These are phyloP conservation scores for Ophiostoma australiae DNA, from an alignment of 2,329 filamentous ascomycete genomes.

Conservation along the genomic window DNA sequence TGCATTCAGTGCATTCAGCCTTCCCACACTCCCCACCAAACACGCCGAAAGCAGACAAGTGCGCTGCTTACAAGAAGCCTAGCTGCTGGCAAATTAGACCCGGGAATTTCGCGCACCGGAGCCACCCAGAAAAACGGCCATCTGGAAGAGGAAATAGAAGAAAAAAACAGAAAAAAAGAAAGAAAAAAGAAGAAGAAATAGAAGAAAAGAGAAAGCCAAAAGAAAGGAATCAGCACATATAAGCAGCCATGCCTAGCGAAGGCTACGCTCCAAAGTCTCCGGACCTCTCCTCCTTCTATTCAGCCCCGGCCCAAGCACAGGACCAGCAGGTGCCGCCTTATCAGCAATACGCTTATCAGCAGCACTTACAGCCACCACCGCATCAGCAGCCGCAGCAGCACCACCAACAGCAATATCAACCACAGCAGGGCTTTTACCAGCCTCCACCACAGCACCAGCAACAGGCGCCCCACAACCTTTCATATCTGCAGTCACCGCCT, in stretches of 20 bases:
- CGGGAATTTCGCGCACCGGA: slow-evolving; percentile 19
- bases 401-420: background rate
- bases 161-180: slow-evolving; percentile 15
- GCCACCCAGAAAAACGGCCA: background rate
- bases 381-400: slow-evolving; percentile 16
- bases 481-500: slow-evolving; percentile 24
- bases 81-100: slow-evolving; percentile 14
- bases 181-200: background rate
- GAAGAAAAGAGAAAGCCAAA: background rate
- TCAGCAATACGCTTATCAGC: slow-evolving; percentile 28
- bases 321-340: slow-evolving; percentile 30
- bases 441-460: slow-evolving; percentile 19
- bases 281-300: slow-evolving; percentile 54
- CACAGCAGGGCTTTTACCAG: slow-evolving; percentile 25
- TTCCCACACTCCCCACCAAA: slow-evolving; percentile 12
- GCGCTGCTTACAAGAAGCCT: background rate
- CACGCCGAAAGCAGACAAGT: slow-evolving; percentile 22
- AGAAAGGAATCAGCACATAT: background rate
- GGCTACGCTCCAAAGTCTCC: slow-evolving; percentile 55
- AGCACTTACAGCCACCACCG: slow-evolving; percentile 28
- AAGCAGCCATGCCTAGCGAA: slow-evolving; percentile 45
- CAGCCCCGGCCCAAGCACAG: slow-evolving; percentile 33
- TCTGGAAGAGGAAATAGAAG: slow-evolving; percentile 5
- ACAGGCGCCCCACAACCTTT: slow-evolving; percentile 19
- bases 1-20: slow-evolving; percentile 5